Percentiles rank a stretch among this genome's conserved stretches.
phyloP scores from a whole-genome alignment of 768 basidiomycete species.

The Mycena sanguinolenta region DNA sequence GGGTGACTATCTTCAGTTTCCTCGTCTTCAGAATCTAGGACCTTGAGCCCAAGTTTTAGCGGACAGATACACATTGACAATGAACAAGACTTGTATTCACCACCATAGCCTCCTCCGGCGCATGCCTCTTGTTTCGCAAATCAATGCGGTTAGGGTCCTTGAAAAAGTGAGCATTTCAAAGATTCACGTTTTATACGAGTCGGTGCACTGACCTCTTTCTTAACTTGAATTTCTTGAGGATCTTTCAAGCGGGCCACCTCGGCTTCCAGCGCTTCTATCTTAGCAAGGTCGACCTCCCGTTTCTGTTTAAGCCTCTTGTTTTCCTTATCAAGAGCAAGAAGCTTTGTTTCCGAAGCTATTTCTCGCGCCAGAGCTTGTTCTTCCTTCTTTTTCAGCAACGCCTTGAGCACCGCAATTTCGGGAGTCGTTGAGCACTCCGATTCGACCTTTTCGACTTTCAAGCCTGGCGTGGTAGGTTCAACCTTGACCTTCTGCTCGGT shows the following conservation, averaged over 20 bases:
- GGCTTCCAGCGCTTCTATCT: constrained; percentile 13
- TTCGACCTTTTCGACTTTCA: neutral
- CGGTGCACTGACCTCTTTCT: neutral
- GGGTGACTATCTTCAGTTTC: neutral
- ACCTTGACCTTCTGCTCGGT: constrained; percentile 4
- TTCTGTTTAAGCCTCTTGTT: constrained; percentile 12
- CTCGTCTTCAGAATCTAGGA: constrained; percentile 14
- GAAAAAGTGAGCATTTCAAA: neutral
- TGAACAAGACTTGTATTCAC: neutral
- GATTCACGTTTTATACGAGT: neutral
- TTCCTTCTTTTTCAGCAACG: neutral
- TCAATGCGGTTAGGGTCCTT: neutral
- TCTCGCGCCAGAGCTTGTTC: neutral
- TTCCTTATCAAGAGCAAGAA: neutral
- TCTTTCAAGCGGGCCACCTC: neutral
- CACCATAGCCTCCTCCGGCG: neutral
- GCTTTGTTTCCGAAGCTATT: too few species aligned
- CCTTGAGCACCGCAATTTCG: constrained; percentile 12
- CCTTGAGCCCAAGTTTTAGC: neutral
- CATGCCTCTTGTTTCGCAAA: neutral
- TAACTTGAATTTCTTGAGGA: neutral
- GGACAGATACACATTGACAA: too few species aligned
- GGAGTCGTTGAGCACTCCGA: neutral
- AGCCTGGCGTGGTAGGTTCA: neutral
- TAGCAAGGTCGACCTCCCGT: constrained; percentile 8